These are phyloP conservation scores for Monosporozyma aquatica DNA, from an alignment of 805 yeast species.

Conservation along the genomic window DNA sequence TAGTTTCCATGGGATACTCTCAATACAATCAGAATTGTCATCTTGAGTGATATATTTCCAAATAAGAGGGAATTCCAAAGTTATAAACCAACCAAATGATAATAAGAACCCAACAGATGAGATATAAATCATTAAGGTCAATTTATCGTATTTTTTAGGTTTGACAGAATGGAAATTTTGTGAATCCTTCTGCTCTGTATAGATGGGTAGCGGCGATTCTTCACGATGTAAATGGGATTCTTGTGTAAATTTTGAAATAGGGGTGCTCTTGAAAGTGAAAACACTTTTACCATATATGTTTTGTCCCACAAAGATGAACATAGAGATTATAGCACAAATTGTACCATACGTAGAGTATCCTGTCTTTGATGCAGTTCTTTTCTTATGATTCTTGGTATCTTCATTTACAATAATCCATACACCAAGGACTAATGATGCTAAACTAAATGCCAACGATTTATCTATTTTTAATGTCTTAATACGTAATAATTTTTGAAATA, in stretches of 20 bases:
- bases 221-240: slow-evolving; percentile 5
- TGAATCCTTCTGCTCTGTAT: slow-evolving; percentile 3
- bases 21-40: slow-evolving; percentile 17
- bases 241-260: slow-evolving; percentile 2
- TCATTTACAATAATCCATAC: slow-evolving; percentile 27
- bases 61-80: slow-evolving; percentile 45
- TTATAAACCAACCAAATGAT: slow-evolving; percentile 66
- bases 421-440: slow-evolving; percentile 20
- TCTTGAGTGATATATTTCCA: slow-evolving; percentile 13
- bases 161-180: neutral
- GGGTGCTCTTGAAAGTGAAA: slow-evolving; percentile 39
- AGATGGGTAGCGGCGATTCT: slow-evolving; percentile 17
- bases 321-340: slow-evolving; percentile 55
- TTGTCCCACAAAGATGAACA: slow-evolving; percentile 73
- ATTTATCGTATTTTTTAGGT: slow-evolving; percentile 54
- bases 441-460: slow-evolving; percentile 15
- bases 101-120: slow-evolving; percentile 62
- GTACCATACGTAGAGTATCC: slow-evolving; percentile 40
- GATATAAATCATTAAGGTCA: slow-evolving; percentile 73
- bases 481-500: slow-evolving; percentile 40
- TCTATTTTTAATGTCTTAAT: slow-evolving; percentile 14
- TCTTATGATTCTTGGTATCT: slow-evolving; percentile 11
- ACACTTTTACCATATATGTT: slow-evolving; percentile 81
- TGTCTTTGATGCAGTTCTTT: slow-evolving; percentile 2
- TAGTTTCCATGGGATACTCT: slow-evolving; percentile 38